phyloP scores from a whole-genome alignment of 2,329 filamentous ascomycete genomes.

The Diaporthe amygdali region DNA sequence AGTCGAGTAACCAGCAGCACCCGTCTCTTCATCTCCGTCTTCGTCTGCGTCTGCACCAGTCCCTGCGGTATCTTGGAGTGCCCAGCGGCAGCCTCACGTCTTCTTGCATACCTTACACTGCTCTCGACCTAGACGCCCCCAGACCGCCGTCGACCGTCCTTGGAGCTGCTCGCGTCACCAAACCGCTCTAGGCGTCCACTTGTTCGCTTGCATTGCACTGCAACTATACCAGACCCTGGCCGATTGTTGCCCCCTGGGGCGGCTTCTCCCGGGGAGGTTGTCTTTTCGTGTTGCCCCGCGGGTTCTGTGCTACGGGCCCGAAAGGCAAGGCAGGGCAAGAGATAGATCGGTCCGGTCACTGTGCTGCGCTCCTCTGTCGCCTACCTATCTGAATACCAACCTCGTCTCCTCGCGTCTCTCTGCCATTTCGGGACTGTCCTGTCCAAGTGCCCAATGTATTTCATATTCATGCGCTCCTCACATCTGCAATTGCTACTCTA shows the following conservation, averaged over 20 bases:
- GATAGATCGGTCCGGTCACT: constrained; percentile 23
- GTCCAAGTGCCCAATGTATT: constrained; percentile 21
- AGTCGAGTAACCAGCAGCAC: constrained; percentile 17
- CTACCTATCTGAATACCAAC: constrained; percentile 10
- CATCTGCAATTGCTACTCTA: constrained; percentile 20
- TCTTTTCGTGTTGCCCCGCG: constrained; percentile 14
- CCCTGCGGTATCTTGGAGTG: constrained; percentile 30
- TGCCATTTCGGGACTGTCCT: background rate
- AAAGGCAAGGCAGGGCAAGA: constrained; percentile 7
- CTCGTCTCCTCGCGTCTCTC: constrained; percentile 9
- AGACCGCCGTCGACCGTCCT: constrained; percentile 19
- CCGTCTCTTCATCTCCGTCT: constrained; percentile 7
- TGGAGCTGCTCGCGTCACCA: constrained; percentile 16
- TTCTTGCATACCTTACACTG: constrained; percentile 25
- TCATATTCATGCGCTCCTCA: constrained; percentile 22
- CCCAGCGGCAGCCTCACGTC: constrained; percentile 32
- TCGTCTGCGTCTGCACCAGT: constrained; percentile 20
- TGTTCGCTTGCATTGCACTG: constrained; percentile 10
- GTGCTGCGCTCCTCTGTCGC: constrained; percentile 7
- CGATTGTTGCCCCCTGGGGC: background rate
- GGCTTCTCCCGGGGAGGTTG: constrained; percentile 1
- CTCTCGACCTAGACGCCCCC: constrained; percentile 30
- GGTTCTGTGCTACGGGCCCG: constrained; percentile 17
- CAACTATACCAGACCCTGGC: background rate
- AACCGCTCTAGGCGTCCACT: background rate